Evolutionary conservation across 1,139 yeast genomes (phyloP).

Genomic region (Ogataea hybrid): DNA sequence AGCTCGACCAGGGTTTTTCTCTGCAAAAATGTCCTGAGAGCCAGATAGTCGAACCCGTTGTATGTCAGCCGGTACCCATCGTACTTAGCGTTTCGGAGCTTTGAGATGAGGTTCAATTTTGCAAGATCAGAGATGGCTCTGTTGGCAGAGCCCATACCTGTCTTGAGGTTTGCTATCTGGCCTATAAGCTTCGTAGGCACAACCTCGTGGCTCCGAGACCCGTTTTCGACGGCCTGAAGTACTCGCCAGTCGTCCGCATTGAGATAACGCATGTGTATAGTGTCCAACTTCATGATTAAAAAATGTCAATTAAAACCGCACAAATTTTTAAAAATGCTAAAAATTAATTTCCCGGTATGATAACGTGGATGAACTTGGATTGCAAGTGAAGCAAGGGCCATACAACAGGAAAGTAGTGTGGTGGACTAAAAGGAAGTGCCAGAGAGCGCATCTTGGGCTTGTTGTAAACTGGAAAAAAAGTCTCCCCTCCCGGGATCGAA

Average conservation of each 20-base stretch:
- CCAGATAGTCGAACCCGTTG: constrained; percentile 88
- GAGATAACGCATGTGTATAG: constrained; percentile 89
- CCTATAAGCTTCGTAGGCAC: constrained; percentile 88
- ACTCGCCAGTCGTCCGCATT: constrained; percentile 89
- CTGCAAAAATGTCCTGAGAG: constrained; percentile 76
- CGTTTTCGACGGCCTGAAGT: constrained; percentile 84
- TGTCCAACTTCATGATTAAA: constrained; percentile 78
- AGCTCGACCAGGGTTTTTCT: constrained; percentile 72
- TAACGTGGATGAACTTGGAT: too few relatives aligned
- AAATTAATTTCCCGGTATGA: background rate
- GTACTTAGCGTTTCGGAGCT: constrained; percentile 80
- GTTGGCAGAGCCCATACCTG: constrained; percentile 68
- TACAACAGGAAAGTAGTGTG: too few relatives aligned
- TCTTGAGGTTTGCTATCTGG: constrained; percentile 73
- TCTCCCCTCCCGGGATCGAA: constrained; percentile 28
- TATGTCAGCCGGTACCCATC: constrained; percentile 92
- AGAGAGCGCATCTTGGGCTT: too few relatives aligned
- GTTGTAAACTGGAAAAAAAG: constrained; percentile 3
- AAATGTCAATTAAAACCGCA: background rate
- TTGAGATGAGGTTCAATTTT: constrained; percentile 72
- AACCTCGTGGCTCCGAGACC: constrained; percentile 89
- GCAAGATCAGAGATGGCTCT: constrained; percentile 84
- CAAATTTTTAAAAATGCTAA: background rate
- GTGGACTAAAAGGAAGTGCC: too few relatives aligned
- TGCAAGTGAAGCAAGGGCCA: too few relatives aligned